phyloP scores from a whole-genome alignment of 306 rosid genomes.

The Trifolium pratense region DNA sequence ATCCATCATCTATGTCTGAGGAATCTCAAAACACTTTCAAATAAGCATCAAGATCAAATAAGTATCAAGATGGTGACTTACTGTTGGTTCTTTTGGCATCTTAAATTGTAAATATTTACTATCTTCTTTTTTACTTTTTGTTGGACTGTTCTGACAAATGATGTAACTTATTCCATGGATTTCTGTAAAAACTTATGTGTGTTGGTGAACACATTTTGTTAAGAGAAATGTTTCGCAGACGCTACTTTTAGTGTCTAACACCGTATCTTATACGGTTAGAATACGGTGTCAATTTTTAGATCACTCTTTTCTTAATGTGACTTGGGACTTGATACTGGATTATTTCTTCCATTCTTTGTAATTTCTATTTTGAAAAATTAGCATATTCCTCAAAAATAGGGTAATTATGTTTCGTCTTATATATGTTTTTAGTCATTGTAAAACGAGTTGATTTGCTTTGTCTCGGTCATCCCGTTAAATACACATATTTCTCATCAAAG shows the following conservation, averaged over 20 bases:
- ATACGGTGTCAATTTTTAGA: too few relatives aligned
- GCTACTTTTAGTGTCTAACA: too few relatives aligned
- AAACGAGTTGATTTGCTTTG: too few relatives aligned
- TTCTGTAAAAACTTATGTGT: slow-evolving; percentile 5
- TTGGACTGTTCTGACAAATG: slow-evolving; percentile 9
- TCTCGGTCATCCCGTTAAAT: too few relatives aligned
- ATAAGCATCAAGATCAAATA: neutral
- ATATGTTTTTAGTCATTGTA: too few relatives aligned
- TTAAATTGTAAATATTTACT: slow-evolving; percentile 48
- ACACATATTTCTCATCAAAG: too few relatives aligned
- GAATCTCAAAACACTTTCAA: slow-evolving; percentile 25
- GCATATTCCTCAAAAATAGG: neutral
- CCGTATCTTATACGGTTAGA: too few relatives aligned
- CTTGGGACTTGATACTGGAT: neutral
- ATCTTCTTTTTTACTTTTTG: neutral
- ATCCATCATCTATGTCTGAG: slow-evolving; percentile 16
- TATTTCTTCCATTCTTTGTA: neutral
- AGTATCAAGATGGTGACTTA: neutral
- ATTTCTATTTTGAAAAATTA: neutral
- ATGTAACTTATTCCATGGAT: neutral
- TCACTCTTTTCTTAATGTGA: neutral
- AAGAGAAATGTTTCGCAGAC: neutral
- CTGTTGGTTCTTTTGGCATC: slow-evolving; percentile 33
- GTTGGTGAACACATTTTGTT: neutral
- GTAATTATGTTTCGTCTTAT: too few relatives aligned